Evolutionary conservation across 768 basidiomycete genomes (phyloP).

Genomic region (Hericium erinaceus): DNA sequence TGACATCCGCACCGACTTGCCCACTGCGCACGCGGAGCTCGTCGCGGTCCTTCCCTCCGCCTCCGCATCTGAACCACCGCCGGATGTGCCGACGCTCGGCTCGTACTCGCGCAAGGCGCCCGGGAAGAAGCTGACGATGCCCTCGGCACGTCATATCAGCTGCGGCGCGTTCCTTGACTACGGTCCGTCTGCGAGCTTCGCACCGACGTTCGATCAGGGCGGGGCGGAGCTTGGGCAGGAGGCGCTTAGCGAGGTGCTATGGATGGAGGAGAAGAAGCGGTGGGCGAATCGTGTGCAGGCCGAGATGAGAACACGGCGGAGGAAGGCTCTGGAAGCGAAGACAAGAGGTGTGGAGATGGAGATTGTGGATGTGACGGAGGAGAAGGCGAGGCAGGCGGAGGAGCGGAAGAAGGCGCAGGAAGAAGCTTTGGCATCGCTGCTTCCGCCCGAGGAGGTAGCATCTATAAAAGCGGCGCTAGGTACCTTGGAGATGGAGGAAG

Average conservation of each 20-base stretch:
- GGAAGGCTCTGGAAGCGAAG: background rate
- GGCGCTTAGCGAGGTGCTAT: conserved; percentile 51
- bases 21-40: conserved; percentile 65
- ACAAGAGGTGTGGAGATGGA: background rate
- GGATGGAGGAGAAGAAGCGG: conserved; percentile 36
- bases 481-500: conserved; percentile 55
- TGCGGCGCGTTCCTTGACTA: conserved; percentile 73
- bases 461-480: conserved; percentile 52
- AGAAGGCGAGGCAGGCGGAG: conserved; percentile 8
- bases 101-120: conserved; percentile 41
- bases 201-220: conserved; percentile 71
- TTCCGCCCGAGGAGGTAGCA: conserved; percentile 46
- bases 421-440: conserved; percentile 39
- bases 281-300: conserved; percentile 22
- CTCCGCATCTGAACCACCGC: conserved; percentile 19
- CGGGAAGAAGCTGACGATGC: conserved; percentile 31
- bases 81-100: conserved; percentile 39
- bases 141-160: conserved; percentile 45
- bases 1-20: conserved; percentile 35
- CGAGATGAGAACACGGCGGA: conserved; percentile 1
- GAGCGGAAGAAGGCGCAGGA: conserved; percentile 25
- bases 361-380: conserved; percentile 7
- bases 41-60: conserved; percentile 64
- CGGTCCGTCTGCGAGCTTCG: conserved; percentile 66
- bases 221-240: conserved; percentile 59